Conservation (phyloP, 306 rosid genomes). For the Vicia sativa region DNA sequence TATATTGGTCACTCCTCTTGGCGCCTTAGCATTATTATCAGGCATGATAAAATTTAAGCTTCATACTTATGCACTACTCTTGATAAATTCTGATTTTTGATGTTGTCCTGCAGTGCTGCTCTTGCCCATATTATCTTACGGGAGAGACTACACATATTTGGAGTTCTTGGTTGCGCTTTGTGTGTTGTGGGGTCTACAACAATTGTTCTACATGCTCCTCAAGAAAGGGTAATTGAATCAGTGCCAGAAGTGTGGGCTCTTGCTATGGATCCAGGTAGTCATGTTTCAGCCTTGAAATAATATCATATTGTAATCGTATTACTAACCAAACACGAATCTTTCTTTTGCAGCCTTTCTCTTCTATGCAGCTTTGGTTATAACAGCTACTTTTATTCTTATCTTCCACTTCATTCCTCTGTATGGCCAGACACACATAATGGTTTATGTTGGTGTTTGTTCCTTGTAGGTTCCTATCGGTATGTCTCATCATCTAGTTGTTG, state of each 20-base stretch:
- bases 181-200: conserved; percentile 99
- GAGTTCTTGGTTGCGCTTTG: conserved; percentile 89
- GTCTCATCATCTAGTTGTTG: conserved; percentile 38
- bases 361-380: conserved; percentile 78
- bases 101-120: conserved; percentile 82
- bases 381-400: conserved; percentile 77
- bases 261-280: conserved; percentile 98
- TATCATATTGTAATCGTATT: conserved; percentile 10
- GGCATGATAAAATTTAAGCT: conserved; percentile 55
- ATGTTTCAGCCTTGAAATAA: conserved; percentile 23
- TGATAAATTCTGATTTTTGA: conserved; percentile 47
- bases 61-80: conserved; percentile 32
- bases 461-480: conserved; percentile 98
- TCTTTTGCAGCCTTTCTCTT: conserved; percentile 79
- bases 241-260: conserved; percentile 96
- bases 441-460: conserved; percentile 98
- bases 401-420: conserved; percentile 82
- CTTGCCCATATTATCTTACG: conserved; percentile 94
- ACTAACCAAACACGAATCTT: conserved; percentile 34
- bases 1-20: conserved; percentile 96
- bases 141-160: conserved; percentile 90
- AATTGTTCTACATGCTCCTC: conserved; percentile 98
- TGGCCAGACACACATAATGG: conserved; percentile 99
- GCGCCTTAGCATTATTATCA: conserved; percentile 99
- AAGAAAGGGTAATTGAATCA: conserved; percentile 86